These are phyloP conservation scores for Cordyceps cicadae DNA, from an alignment of 2,329 filamentous ascomycete species.

Conservation along the genomic window DNA sequence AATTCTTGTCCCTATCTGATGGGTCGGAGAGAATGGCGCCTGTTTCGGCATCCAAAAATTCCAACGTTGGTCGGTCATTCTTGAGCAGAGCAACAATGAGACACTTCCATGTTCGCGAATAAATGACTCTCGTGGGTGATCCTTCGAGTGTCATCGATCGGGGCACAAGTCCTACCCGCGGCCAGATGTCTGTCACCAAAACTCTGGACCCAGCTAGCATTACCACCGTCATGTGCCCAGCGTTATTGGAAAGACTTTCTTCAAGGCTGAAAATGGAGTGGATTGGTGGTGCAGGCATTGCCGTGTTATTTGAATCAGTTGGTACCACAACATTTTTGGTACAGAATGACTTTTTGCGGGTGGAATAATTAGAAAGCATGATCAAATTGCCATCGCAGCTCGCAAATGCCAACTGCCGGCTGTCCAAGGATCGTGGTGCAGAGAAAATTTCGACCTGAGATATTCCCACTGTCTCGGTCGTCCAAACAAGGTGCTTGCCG, in stretches of 20 bases:
- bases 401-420: slow-evolving; percentile 29
- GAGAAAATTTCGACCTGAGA: slow-evolving; percentile 29
- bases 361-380: slow-evolving; percentile 32
- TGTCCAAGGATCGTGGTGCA: slow-evolving; percentile 18
- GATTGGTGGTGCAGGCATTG: slow-evolving; percentile 38
- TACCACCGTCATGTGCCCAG: slow-evolving; percentile 35
- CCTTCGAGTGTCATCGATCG: slow-evolving; percentile 39
- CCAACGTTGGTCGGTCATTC: slow-evolving; percentile 37
- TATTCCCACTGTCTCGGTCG: slow-evolving; percentile 26
- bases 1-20: slow-evolving; percentile 31
- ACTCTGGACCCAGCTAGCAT: slow-evolving; percentile 43
- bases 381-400: slow-evolving; percentile 41
- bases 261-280: slow-evolving; percentile 38
- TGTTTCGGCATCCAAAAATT: slow-evolving; percentile 49
- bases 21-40: slow-evolving; percentile 44
- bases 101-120: slow-evolving; percentile 44
- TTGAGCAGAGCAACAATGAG: slow-evolving; percentile 44
- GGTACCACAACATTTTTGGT: slow-evolving; percentile 41
- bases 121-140: slow-evolving; percentile 45
- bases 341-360: slow-evolving; percentile 24
- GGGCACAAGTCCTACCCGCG: slow-evolving; percentile 37
- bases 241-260: slow-evolving; percentile 28
- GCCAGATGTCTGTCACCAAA: slow-evolving; percentile 44
- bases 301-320: slow-evolving; percentile 40
- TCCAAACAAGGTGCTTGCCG: slow-evolving; percentile 20